These are phyloP conservation scores for Arthrobotrys pseudoclavata DNA, from an alignment of 2,329 filamentous ascomycete species.

Conservation along the genomic window DNA sequence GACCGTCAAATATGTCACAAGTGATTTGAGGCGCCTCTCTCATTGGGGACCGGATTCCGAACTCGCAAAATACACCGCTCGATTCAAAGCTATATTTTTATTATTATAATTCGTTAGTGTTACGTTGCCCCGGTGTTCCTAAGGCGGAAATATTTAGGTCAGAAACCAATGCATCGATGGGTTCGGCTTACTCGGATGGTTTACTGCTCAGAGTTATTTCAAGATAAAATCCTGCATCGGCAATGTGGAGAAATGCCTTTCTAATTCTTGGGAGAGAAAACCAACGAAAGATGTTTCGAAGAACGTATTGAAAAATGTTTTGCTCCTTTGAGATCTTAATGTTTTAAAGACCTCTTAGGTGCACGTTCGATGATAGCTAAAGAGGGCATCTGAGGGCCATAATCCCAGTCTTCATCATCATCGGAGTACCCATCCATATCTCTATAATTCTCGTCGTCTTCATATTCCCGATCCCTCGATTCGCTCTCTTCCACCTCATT, in stretches of 20 bases:
- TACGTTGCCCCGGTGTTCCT: background rate
- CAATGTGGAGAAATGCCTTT: background rate
- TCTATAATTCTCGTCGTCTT: background rate
- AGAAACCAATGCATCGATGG: background rate
- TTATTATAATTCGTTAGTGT: background rate
- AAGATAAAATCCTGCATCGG: conserved; percentile 28
- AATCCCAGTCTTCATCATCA: background rate
- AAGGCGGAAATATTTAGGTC: background rate
- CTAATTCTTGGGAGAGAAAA: background rate
- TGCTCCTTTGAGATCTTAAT: background rate
- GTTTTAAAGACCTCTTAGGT: background rate
- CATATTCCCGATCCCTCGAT: background rate
- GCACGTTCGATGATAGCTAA: conserved; percentile 9
- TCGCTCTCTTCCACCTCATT: background rate
- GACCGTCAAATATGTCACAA: background rate
- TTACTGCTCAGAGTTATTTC: conserved; percentile 18
- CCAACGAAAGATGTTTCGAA: background rate
- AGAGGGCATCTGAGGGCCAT: conserved; percentile 16
- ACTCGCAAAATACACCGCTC: background rate
- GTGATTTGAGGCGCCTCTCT: background rate
- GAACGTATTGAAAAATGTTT: background rate
- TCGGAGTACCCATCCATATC: background rate
- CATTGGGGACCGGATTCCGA: background rate
- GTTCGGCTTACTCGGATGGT: background rate
- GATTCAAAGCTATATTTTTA: background rate